phyloP scores from a whole-genome alignment of 139 green algal species.

The Ettlia oleoabundans region DNA sequence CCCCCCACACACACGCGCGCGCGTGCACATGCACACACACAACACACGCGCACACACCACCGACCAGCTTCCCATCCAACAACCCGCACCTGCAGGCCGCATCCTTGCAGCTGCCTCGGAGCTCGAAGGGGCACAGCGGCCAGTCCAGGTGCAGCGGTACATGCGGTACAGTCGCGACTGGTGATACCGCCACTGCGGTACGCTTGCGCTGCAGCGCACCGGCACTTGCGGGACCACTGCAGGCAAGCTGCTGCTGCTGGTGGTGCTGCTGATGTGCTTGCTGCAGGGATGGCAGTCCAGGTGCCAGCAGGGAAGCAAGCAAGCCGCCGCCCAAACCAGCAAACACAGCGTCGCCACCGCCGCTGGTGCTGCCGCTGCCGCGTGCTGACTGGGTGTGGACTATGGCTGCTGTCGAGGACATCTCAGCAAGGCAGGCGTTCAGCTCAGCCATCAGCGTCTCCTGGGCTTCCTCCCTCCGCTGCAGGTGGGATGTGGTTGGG shows the following conservation, averaged over 20 bases:
- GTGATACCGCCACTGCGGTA: neutral
- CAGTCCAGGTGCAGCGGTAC: slow-evolving; percentile 16
- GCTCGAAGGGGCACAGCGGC: slow-evolving; percentile 58
- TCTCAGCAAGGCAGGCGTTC: neutral
- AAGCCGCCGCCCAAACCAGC: neutral
- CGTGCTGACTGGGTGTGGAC: neutral
- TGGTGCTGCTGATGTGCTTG: too few relatives aligned
- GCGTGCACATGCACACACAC: neutral
- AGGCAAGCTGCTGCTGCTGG: too few relatives aligned
- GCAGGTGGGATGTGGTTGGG: too few relatives aligned
- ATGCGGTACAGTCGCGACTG: too few relatives aligned
- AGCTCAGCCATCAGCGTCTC: neutral
- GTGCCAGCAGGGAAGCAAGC: too few relatives aligned
- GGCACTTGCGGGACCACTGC: too few relatives aligned
- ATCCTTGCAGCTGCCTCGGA: slow-evolving; percentile 45
- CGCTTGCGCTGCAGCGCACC: neutral
- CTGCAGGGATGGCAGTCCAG: too few relatives aligned
- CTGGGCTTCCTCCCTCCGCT: neutral
- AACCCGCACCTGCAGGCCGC: slow-evolving; percentile 34
- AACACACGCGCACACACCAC: neutral
- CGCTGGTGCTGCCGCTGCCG: too few relatives aligned
- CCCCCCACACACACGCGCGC: neutral
- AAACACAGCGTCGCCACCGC: neutral
- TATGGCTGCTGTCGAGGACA: neutral
- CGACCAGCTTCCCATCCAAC: neutral